phyloP scores from a whole-genome alignment of 73 alveolate species.

The Symbiodinium natans region DNA sequence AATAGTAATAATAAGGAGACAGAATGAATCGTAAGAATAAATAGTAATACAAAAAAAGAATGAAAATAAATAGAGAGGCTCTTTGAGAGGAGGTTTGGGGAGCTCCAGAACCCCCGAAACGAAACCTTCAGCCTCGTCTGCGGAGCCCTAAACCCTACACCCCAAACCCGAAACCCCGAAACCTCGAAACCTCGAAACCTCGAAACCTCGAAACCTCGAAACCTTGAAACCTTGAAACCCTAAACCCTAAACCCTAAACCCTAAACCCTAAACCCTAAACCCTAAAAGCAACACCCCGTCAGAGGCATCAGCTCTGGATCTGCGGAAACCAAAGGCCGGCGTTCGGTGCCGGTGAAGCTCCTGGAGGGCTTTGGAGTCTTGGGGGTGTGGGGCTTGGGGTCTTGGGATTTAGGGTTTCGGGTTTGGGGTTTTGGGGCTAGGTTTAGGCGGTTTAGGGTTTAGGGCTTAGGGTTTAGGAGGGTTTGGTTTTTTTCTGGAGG shows the following conservation, averaged over 20 bases:
- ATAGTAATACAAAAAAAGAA: no score
- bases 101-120: not conserved
- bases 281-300: not conserved
- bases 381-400: not conserved
- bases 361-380: not conserved
- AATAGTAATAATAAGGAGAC: no score
- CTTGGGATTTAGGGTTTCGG: no score
- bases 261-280: not conserved
- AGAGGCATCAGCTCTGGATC: conserved; percentile 54
- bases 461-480: not conserved
- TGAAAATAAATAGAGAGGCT: no score
- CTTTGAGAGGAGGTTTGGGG: no score
- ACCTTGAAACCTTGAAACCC: not conserved
- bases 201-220: no score
- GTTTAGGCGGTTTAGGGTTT: not conserved
- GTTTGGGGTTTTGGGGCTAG: not conserved
- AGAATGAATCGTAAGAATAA: no score
- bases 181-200: not conserved
- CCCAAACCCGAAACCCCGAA: not conserved
- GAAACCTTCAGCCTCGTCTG: not conserved
- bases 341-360: conserved; percentile 85
- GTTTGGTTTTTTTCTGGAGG: no score
- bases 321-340: conserved; percentile 66
- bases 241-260: not conserved
- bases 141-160: not conserved